Evolutionary conservation across 2,329 filamentous ascomycete species (phyloP).

Genomic region (Arachnomyces sp.): DNA sequence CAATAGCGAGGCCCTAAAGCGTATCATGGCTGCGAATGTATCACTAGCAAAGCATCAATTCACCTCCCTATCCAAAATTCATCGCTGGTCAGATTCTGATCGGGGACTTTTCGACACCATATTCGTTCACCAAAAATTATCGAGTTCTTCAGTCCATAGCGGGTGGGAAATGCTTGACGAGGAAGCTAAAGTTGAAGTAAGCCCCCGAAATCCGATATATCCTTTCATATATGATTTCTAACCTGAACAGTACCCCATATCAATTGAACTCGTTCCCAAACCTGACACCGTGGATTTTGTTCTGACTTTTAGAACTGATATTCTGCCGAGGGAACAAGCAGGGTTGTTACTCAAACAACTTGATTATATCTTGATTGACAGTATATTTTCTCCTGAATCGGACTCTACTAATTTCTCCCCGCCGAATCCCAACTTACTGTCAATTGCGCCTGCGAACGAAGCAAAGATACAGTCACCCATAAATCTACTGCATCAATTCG

Average conservation of each 20-base stretch:
- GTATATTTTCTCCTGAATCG: slow-evolving; percentile 44
- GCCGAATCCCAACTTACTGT: slow-evolving; percentile 38
- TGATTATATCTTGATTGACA: slow-evolving; percentile 56
- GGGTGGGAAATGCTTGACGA: slow-evolving; percentile 59
- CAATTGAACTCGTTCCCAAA: slow-evolving; percentile 65
- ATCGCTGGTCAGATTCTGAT: slow-evolving; percentile 60
- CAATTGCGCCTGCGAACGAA: slow-evolving; percentile 57
- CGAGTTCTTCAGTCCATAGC: slow-evolving; percentile 15
- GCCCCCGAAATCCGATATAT: slow-evolving; percentile 10
- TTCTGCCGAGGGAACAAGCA: slow-evolving; percentile 64
- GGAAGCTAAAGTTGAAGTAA: slow-evolving; percentile 57
- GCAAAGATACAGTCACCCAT: slow-evolving; percentile 51
- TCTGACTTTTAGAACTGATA: slow-evolving; percentile 57
- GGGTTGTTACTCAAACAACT: slow-evolving; percentile 62
- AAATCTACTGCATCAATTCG: slow-evolving; percentile 65
- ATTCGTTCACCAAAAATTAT: slow-evolving; percentile 68
- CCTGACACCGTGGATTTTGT: slow-evolving; percentile 50
- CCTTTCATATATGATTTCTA: slow-evolving; percentile 5
- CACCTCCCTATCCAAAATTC: slow-evolving; percentile 62
- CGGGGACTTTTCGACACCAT: slow-evolving; percentile 73
- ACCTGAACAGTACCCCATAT: slow-evolving; percentile 57
- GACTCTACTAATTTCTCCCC: slow-evolving; percentile 33
- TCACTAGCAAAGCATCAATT: slow-evolving; percentile 63
- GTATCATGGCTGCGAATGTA: slow-evolving; percentile 60
- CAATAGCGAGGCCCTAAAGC: slow-evolving; percentile 51